phyloP scores from a whole-genome alignment of 768 basidiomycete genomes.

The Mycena pura region DNA sequence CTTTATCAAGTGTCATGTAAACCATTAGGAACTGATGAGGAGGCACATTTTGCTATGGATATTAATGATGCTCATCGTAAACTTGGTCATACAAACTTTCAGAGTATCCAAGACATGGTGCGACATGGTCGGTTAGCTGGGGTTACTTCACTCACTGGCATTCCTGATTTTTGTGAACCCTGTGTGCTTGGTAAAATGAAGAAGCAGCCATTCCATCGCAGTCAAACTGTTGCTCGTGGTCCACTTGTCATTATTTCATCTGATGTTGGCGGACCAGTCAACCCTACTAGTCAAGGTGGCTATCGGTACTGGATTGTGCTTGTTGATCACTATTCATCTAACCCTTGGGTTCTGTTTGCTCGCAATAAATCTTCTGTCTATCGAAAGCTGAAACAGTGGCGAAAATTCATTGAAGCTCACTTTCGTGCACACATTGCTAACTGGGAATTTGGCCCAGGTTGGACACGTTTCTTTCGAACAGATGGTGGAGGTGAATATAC shows the following conservation, averaged over 20 bases:
- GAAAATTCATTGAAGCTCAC: neutral
- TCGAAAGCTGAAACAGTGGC: neutral
- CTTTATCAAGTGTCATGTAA: no score
- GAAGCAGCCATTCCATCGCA: conserved; percentile 16
- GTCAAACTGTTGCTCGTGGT: neutral
- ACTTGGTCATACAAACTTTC: conserved; percentile 17
- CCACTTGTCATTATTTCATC: conserved; percentile 21
- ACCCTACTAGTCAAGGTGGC: conserved; percentile 4
- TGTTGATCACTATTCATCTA: conserved; percentile 23
- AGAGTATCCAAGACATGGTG: conserved; percentile 19
- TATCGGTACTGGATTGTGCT: conserved; percentile 23
- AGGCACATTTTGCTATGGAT: conserved; percentile 10
- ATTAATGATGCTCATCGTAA: conserved; percentile 25
- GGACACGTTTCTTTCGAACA: no score
- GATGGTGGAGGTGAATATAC: no score
- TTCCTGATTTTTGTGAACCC: conserved; percentile 25
- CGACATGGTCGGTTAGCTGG: conserved; percentile 8
- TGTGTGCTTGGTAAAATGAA: conserved; percentile 26
- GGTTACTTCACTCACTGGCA: conserved; percentile 16
- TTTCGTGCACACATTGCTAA: neutral
- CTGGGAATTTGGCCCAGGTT: no score
- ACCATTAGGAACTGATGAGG: neutral
- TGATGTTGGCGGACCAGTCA: conserved; percentile 27
- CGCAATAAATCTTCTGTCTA: conserved; percentile 2
- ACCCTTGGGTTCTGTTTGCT: no score